Evolutionary conservation across 2,329 filamentous ascomycete species (phyloP).

Genomic region (Exophiala xenobiotica): DNA sequence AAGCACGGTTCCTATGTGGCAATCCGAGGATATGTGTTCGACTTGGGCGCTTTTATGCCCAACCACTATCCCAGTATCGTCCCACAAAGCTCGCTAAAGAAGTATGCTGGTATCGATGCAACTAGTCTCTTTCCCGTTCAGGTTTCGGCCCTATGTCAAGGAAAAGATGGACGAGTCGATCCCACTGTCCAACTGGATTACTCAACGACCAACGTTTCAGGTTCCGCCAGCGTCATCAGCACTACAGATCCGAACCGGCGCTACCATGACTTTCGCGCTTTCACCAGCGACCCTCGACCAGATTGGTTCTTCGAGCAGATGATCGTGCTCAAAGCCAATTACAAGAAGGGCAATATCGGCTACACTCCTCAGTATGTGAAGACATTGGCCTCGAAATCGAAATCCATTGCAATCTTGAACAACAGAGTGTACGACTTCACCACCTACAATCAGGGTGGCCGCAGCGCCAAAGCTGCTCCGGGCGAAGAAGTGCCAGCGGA

Average conservation of each 20-base stretch:
- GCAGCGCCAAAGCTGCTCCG: constrained; percentile 58
- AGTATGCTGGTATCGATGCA: constrained; percentile 86
- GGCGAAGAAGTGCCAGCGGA: constrained; percentile 51
- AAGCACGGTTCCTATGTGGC: constrained; percentile 65
- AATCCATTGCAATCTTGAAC: constrained; percentile 75
- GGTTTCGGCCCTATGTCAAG: constrained; percentile 86
- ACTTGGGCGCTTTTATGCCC: constrained; percentile 71
- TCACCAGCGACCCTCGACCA: constrained; percentile 74
- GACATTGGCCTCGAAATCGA: constrained; percentile 63
- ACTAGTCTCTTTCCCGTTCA: constrained; percentile 89
- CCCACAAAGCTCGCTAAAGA: constrained; percentile 62
- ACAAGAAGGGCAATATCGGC: constrained; percentile 82
- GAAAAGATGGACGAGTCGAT: constrained; percentile 65
- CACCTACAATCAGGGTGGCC: constrained; percentile 74
- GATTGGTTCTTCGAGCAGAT: constrained; percentile 95
- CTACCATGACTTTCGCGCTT: constrained; percentile 92
- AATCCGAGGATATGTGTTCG: constrained; percentile 86
- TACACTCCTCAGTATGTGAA: constrained; percentile 76
- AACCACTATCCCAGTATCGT: constrained; percentile 73
- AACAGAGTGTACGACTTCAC: constrained; percentile 85
- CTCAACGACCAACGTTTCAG: constrained; percentile 71
- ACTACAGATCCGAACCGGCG: constrained; percentile 68
- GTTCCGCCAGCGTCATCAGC: constrained; percentile 64
- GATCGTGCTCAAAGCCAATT: constrained; percentile 71
- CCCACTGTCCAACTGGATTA: constrained; percentile 82